Evolutionary conservation across 768 basidiomycete genomes (phyloP), one percentile per base, ranked within the genome.

Genomic region (button mushroom (Agaricus bisporus)): DNA sequence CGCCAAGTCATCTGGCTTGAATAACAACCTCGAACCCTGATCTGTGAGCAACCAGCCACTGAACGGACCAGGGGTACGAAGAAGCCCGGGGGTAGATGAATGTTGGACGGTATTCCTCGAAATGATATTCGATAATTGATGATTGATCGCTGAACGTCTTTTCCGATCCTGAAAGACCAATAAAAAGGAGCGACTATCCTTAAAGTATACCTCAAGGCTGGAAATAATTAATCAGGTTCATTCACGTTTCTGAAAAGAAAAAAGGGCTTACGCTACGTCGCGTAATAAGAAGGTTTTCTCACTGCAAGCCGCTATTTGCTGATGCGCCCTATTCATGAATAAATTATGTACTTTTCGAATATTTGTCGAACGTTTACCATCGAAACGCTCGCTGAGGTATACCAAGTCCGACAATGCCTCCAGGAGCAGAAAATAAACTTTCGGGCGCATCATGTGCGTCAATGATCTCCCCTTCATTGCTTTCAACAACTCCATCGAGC

Each of bases 151-250:
- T 36, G 80, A 78, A 43, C 90, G 77, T 46, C 80, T 80, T 56
- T 78, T 71, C 61, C 82, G 82, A 55, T 83, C 83, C 18, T 84
- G 69, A 67, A 97, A 95, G 2, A 94, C 88, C 28, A 91, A 75
- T 18, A 98, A 73, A 42, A 97, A 72, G 14, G 91, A 94, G 6
- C 91, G 82, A 59, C 91, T 92, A 61, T 98, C 95, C 60, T 83
- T 86, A 75, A 97, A 92, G 69, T 95, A 95, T 9, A 98, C 77
- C 65, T 98, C 95, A 14, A 97, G 73, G 0, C 91, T 94, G 56
- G 8, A 36, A 35, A 14, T 39, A 39, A 25, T 26, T 51, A 37
- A 56, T 2, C 28, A 36, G 42, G 35, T 6, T 28, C n/a, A 32
- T 32, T 6, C 7, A 7, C 18, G 15, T 54, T 43, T 32, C 39